These are phyloP conservation scores for Eucalyptus sp. DNA, from an alignment of 345 rosid genomes.

Conservation along the genomic window DNA sequence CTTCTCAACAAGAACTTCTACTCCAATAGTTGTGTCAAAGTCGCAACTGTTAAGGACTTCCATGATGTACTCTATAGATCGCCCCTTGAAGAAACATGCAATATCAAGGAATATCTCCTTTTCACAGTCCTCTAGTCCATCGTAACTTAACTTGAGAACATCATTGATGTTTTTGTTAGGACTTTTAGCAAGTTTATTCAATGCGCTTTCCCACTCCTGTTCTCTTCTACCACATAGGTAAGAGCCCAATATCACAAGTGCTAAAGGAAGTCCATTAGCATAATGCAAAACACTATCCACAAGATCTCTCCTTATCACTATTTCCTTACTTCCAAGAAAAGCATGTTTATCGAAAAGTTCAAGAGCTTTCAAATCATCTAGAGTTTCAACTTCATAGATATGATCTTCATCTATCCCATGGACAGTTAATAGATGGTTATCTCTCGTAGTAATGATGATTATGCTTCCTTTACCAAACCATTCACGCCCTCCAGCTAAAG, in stretches of 20 bases:
- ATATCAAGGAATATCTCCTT: neutral
- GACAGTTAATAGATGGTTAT: fast-evolving
- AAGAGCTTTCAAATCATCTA: neutral
- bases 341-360: neutral
- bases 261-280: neutral
- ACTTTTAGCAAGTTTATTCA: neutral
- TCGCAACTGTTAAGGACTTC: neutral
- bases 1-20: neutral
- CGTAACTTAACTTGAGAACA: neutral
- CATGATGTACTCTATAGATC: fast-evolving
- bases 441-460: neutral
- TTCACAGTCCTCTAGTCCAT: neutral
- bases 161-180: neutral
- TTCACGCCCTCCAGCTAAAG: neutral
- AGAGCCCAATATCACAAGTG: neutral
- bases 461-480: neutral
- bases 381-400: too few relatives aligned
- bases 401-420: neutral
- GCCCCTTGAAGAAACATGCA: neutral
- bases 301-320: neutral
- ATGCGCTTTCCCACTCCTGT: fast-evolving
- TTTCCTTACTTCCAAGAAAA: neutral
- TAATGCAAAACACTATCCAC: too few relatives aligned
- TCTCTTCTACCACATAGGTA: neutral
- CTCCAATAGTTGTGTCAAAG: neutral